Percentiles rank a stretch among this genome's conserved stretches.
These are phyloP conservation scores for Trichophyton verrucosum DNA, from an alignment of 2,329 filamentous ascomycete species.

Conservation along the genomic window DNA sequence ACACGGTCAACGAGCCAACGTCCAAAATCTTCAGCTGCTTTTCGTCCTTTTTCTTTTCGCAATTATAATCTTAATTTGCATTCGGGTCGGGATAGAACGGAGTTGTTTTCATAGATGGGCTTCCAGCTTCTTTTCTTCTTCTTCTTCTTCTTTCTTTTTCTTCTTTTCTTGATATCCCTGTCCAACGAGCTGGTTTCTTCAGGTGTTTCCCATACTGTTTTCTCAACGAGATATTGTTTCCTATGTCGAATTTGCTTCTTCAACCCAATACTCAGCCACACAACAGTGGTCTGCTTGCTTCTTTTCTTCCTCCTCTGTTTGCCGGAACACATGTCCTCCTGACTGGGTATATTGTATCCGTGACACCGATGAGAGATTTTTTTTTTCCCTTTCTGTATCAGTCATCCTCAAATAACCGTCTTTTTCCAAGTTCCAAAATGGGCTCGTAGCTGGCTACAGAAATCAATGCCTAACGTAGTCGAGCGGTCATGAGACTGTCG, in stretches of 20 bases:
- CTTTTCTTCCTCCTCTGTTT: not conserved
- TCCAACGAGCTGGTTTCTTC: not conserved
- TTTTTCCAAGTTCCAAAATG: not conserved
- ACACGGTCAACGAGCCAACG: not conserved
- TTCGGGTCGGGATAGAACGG: not conserved
- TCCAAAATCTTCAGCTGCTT: not conserved
- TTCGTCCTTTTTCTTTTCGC: not conserved
- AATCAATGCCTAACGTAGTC: not conserved
- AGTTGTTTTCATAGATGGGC: not conserved
- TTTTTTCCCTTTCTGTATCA: not conserved
- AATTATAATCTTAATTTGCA: not conserved
- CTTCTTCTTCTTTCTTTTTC: not conserved
- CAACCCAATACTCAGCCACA: not conserved
- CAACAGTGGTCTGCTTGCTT: not conserved
- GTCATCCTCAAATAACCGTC: not conserved
- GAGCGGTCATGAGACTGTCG: not conserved
- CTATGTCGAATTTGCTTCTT: not conserved
- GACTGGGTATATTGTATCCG: not conserved
- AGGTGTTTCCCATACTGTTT: not conserved
- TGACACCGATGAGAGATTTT: not conserved
- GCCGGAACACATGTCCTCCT: not conserved
- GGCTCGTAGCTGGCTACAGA: not conserved
- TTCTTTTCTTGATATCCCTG: not conserved
- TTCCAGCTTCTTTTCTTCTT: not conserved
- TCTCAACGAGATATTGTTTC: not conserved